Evolutionary conservation across 2,329 filamentous ascomycete species (phyloP), one percentile per base, ranked within the genome.

Genomic region (Ilyonectria sp.): DNA sequence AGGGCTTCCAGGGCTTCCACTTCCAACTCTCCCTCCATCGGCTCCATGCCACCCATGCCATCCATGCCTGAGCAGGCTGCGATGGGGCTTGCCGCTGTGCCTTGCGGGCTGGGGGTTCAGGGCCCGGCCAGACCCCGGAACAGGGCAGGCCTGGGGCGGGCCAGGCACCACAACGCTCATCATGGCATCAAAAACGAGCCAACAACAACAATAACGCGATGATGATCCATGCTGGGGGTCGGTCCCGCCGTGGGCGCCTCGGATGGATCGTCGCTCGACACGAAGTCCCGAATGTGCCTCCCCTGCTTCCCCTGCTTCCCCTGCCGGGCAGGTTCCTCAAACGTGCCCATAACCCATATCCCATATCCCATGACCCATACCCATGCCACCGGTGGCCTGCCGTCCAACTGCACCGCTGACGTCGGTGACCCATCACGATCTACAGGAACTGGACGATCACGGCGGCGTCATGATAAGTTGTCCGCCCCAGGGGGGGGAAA

Each of bases 31-130:
- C 31, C 11, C 23, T 50, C 23, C 46, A 31, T 50, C 46, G 46
- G 26, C 23, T 50, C 46, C 46, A 50, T 29, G 23, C 47, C n/a
- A 44, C 43, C n/a, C 44, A 47, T 19, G 44, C 44, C 44, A 23
- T 21, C 44, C 44, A 47, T 47, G 44, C 10, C 43, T 10, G 10
- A 10, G 7, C 43, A 21, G 37, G 6, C 37, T 40, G 37, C 37
- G 37, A 40, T 40, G 37, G 37, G 37, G 37, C 17, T n/a, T n/a
- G 37, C 37, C 57, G 46, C 46, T 60, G 52, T 29, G 37, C 37
- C 60, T 61, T 52, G 59, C 50, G 69, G 69, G 62, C 71, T 73
- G 63, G 69, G 57, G 69, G 62, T 72, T 74, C 65, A 70, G 71
- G 58, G 54, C 60, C 64, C 37, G 19, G 50, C 33, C 33, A 58